A percentile compares a stretch with the other conserved stretches of the same genome.
Evolutionary conservation across 495 filamentous ascomycete species (phyloP).

Genomic region (Pseudevernia furfuracea): DNA sequence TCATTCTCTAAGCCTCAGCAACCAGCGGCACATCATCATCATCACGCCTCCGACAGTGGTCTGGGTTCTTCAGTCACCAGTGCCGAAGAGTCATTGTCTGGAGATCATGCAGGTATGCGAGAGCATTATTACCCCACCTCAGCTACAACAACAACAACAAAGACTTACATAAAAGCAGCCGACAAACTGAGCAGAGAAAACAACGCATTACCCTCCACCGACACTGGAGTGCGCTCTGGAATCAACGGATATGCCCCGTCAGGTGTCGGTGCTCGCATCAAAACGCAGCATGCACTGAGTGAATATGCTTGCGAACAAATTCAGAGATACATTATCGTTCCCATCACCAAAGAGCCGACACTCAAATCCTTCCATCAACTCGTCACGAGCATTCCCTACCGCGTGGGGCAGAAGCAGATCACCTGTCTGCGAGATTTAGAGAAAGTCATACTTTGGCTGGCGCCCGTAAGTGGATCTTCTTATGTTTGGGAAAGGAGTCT

Average conservation of each 20-base stretch:
- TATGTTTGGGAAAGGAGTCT: slow-evolving; percentile 43
- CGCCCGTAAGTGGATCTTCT: slow-evolving; percentile 66
- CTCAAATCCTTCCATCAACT: slow-evolving; percentile 69
- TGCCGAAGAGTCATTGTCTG: slow-evolving; percentile 27
- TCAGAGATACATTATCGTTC: slow-evolving; percentile 48
- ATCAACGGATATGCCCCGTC: slow-evolving; percentile 36
- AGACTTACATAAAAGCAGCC: slow-evolving; percentile 21
- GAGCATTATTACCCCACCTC: slow-evolving; percentile 4
- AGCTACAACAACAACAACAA: slow-evolving; percentile 8
- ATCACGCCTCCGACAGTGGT: slow-evolving; percentile 45
- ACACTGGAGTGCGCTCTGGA: slow-evolving; percentile 33
- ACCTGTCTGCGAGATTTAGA: slow-evolving; percentile 81
- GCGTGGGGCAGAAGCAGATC: slow-evolving; percentile 73
- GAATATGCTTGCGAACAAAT: slow-evolving; percentile 48
- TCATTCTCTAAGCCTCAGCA: slow-evolving; percentile 12
- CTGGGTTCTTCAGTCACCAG: slow-evolving; percentile 50
- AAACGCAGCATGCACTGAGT: slow-evolving; percentile 40
- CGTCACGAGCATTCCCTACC: slow-evolving; percentile 62
- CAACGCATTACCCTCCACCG: slow-evolving; percentile 6
- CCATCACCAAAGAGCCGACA: slow-evolving; percentile 46
- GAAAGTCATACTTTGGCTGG: slow-evolving; percentile 78
- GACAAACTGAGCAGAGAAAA: slow-evolving; percentile 17
- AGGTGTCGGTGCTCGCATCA: slow-evolving; percentile 28
- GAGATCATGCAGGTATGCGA: slow-evolving; percentile 25
- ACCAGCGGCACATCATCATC: slow-evolving; percentile 27